A percentile compares a stretch with the other conserved stretches of the same genome.
phyloP scores from a whole-genome alignment of 2,329 filamentous ascomycete genomes.

The Chaetothyriales sp. region DNA sequence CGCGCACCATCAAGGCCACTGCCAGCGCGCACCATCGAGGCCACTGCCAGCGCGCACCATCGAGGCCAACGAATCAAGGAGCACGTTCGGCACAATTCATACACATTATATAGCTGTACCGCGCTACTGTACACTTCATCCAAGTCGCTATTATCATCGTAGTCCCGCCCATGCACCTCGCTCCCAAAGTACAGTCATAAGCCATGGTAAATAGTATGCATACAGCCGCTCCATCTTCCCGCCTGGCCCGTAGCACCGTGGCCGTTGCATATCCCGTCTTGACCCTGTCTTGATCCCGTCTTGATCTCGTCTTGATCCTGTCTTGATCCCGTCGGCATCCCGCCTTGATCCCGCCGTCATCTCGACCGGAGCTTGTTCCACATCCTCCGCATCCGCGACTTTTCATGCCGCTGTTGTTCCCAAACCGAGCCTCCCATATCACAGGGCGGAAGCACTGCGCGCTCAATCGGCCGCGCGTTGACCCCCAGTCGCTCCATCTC shows the following conservation, averaged over 20 bases:
- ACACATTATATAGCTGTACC: too few species aligned
- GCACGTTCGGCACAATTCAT: too few species aligned
- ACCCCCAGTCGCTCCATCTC: constrained; percentile 50
- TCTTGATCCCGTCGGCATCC: not conserved
- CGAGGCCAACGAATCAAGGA: too few species aligned
- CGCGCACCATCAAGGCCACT: too few species aligned
- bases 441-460: constrained; percentile 37
- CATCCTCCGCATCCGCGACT: not conserved
- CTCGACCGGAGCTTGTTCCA: not conserved
- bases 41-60: too few species aligned
- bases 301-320: not conserved
- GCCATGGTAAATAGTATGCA: not conserved
- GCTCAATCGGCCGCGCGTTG: constrained; percentile 40
- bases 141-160: too few species aligned
- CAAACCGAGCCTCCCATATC: constrained; percentile 30
- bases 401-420: constrained; percentile 20
- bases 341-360: not conserved
- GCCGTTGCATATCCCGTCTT: not conserved
- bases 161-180: too few species aligned
- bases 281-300: not conserved
- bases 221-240: too few species aligned
- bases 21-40: too few species aligned
- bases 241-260: too few species aligned
- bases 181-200: too few species aligned
- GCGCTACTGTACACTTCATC: not conserved